Conservation (phyloP, 2,329 filamentous ascomycete species). For the Microdochium nivale region DNA sequence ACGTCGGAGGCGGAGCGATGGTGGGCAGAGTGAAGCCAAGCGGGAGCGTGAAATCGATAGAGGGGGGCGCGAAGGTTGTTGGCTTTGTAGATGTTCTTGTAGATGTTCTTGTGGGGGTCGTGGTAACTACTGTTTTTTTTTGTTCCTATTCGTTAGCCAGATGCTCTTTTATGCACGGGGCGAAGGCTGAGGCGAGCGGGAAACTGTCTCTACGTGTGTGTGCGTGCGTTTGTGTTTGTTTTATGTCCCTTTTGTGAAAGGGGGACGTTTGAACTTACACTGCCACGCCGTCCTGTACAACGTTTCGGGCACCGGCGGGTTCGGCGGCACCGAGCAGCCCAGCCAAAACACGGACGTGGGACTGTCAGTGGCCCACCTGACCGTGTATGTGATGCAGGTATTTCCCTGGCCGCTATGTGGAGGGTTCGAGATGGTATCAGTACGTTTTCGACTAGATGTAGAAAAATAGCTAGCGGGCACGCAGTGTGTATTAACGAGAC, state of each 20-base stretch:
- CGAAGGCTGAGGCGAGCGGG: no score
- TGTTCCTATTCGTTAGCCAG: no score
- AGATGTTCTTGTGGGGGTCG: background rate
- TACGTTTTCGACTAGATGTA: background rate
- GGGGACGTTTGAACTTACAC: background rate
- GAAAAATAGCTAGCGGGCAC: no score
- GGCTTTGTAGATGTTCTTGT: background rate
- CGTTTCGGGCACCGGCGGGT: background rate
- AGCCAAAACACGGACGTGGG: background rate
- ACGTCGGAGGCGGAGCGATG: background rate
- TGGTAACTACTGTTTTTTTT: no score
- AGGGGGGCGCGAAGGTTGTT: background rate
- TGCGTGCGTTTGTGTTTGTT: no score
- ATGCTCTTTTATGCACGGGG: no score
- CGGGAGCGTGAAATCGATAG: conserved; percentile 5
- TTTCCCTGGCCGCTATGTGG: background rate
- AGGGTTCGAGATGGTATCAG: background rate
- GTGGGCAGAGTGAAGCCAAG: background rate
- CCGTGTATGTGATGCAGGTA: background rate
- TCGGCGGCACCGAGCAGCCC: background rate
- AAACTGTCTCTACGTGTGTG: no score
- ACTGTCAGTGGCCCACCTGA: background rate
- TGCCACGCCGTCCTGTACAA: background rate
- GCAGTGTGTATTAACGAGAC: background rate
- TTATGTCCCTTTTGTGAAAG: background rate